Evolutionary conservation across 2,329 filamentous ascomycete species (phyloP).

Genomic region (Phialocephala subalpina): DNA sequence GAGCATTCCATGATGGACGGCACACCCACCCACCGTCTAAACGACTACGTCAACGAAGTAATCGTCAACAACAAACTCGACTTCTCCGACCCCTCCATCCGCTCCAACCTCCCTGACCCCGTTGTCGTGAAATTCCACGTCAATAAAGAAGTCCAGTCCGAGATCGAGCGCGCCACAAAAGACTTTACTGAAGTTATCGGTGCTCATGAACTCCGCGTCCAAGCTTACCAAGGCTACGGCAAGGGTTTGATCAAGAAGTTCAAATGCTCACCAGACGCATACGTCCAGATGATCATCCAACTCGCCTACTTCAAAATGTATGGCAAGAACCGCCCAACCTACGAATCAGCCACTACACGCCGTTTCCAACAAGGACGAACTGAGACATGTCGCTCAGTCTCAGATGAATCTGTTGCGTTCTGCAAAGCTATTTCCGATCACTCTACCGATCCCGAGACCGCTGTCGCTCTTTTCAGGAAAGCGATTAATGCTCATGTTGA

Average conservation of each 20-base stretch:
- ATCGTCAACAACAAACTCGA: constrained; percentile 97
- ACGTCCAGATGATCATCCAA: constrained; percentile 98
- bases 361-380: constrained; percentile 97
- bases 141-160: constrained; percentile 74
- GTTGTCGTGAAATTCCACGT: constrained; percentile 80
- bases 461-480: constrained; percentile 79
- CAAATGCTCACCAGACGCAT: constrained; percentile 96
- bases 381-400: constrained; percentile 92
- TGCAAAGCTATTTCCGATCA: constrained; percentile 86
- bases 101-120: constrained; percentile 86
- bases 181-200: constrained; percentile 86
- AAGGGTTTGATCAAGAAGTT: constrained; percentile 99
- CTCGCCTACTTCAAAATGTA: constrained; percentile 99
- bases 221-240: constrained; percentile 96
- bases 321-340: constrained; percentile 95
- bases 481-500: constrained; percentile 84
- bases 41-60: constrained; percentile 90
- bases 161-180: constrained; percentile 79
- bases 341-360: constrained; percentile 93
- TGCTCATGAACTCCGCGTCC: constrained; percentile 89
- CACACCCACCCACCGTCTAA: constrained; percentile 94
- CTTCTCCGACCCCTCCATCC: constrained; percentile 78
- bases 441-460: constrained; percentile 66
- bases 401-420: constrained; percentile 90
- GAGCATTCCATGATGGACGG: constrained; percentile 99